Conservation (phyloP, 169 alveolate genomes). For the Miamiensis avidus region DNA sequence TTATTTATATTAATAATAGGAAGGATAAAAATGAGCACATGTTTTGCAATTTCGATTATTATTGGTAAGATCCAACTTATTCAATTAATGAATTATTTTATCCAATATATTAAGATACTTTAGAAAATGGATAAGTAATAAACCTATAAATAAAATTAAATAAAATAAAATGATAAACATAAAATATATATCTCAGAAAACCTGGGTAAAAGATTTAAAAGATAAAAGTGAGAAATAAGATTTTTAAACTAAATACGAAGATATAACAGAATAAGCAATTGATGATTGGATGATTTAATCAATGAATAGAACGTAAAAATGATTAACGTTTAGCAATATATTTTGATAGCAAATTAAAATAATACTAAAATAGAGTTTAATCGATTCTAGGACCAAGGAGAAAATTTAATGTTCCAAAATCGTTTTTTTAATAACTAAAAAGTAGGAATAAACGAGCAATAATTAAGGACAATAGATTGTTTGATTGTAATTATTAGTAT, state of each 20-base stretch:
- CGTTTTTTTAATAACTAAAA: too few relatives aligned
- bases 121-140: not conserved
- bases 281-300: not conserved
- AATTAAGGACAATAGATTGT: not conserved
- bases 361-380: not conserved
- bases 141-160: not conserved
- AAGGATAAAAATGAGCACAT: not conserved
- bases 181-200: not conserved
- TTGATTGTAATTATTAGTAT: not conserved
- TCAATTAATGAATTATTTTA: not conserved
- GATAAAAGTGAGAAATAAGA: not conserved
- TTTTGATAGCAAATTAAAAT: too few relatives aligned
- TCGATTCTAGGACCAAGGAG: not conserved
- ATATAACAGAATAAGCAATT: not conserved
- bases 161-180: not conserved
- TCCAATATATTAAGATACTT: not conserved
- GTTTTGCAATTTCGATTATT: not conserved
- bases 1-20: too few relatives aligned
- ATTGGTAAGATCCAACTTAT: not conserved
- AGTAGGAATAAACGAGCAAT: not conserved
- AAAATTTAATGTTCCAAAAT: not conserved
- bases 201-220: not conserved
- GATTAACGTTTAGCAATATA: not conserved
- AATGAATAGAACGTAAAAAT: not conserved
- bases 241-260: too few relatives aligned